Conservation (phyloP, 2,329 filamentous ascomycete species). For the Aspergillus jensenii region DNA sequence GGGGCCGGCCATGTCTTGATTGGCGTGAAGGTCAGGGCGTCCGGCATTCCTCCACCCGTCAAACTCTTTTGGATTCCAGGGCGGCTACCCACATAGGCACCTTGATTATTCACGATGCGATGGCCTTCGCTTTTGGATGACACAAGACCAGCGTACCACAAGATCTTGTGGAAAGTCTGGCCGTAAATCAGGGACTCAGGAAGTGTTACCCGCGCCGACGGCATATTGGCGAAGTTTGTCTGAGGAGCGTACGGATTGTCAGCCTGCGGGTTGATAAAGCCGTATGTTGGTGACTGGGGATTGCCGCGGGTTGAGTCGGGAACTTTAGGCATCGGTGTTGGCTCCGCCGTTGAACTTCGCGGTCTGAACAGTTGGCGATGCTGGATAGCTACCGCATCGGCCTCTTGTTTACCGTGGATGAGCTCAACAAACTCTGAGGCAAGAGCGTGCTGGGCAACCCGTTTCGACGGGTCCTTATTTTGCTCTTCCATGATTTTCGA, state of each 20-base stretch:
- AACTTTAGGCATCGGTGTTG: conserved; percentile 29
- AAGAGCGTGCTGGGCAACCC: conserved; percentile 78
- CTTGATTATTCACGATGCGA: conserved; percentile 50
- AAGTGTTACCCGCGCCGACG: conserved; percentile 41
- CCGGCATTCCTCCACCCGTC: conserved; percentile 30
- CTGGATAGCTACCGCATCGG: conserved; percentile 60
- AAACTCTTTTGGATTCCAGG: conserved; percentile 38
- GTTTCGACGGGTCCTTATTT: conserved; percentile 63
- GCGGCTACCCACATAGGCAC: conserved; percentile 51
- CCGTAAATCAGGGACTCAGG: conserved; percentile 51
- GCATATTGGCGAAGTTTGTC: conserved; percentile 40
- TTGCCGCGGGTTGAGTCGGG: conserved; percentile 19
- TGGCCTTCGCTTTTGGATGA: conserved; percentile 53
- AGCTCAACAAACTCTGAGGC: conserved; percentile 80
- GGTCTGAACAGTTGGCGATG: conserved; percentile 51
- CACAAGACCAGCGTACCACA: conserved; percentile 54
- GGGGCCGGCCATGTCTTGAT: conserved; percentile 45
- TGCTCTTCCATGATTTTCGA: conserved; percentile 67
- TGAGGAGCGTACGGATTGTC: conserved; percentile 42
- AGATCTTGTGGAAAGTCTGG: conserved; percentile 49
- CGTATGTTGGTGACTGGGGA: conserved; percentile 21
- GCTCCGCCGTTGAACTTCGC: conserved; percentile 33
- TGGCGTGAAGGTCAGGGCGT: conserved; percentile 51
- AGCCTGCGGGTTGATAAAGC: conserved; percentile 31
- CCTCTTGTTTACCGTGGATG: conserved; percentile 68